phyloP scores from a whole-genome alignment of 164 flowering plant species.

The Magnolia officinalis region DNA sequence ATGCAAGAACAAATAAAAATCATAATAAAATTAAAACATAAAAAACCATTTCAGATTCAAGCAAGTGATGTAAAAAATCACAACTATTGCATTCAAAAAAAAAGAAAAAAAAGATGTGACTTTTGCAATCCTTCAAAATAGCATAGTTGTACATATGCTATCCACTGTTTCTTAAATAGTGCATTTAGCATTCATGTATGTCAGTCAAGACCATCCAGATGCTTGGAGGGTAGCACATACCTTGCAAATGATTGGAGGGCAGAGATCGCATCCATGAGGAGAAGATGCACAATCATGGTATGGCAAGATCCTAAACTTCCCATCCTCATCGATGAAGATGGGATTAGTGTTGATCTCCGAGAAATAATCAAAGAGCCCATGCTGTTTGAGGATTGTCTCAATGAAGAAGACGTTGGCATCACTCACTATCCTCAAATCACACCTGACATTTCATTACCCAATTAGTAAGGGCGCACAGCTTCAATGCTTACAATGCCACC shows the following conservation, averaged over 20 bases:
- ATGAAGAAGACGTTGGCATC: constrained; percentile 81
- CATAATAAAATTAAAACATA: too few species aligned
- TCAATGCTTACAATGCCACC: too few species aligned
- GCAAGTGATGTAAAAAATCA: too few species aligned
- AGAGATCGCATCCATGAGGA: constrained; percentile 62
- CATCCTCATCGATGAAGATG: constrained; percentile 41
- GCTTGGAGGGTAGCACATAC: background rate
- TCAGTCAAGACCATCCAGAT: too few species aligned
- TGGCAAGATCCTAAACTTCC: constrained; percentile 61
- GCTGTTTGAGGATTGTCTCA: constrained; percentile 64
- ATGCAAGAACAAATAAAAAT: too few species aligned
- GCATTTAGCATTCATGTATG: too few species aligned
- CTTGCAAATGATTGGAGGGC: constrained; percentile 94
- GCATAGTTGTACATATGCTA: too few species aligned
- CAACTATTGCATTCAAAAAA: too few species aligned
- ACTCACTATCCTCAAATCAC: constrained; percentile 71
- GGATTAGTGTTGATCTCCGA: constrained; percentile 70
- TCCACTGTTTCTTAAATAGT: too few species aligned
- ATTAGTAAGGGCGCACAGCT: background rate
- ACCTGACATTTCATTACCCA: constrained; percentile 35
- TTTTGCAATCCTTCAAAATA: too few species aligned
- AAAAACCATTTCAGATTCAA: too few species aligned
- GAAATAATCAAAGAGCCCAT: constrained; percentile 60
- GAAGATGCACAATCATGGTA: constrained; percentile 38
- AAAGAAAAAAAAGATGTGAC: too few species aligned